Conservation (phyloP, 2,329 filamentous ascomycete genomes). For the Fusarium chuoi region DNA sequence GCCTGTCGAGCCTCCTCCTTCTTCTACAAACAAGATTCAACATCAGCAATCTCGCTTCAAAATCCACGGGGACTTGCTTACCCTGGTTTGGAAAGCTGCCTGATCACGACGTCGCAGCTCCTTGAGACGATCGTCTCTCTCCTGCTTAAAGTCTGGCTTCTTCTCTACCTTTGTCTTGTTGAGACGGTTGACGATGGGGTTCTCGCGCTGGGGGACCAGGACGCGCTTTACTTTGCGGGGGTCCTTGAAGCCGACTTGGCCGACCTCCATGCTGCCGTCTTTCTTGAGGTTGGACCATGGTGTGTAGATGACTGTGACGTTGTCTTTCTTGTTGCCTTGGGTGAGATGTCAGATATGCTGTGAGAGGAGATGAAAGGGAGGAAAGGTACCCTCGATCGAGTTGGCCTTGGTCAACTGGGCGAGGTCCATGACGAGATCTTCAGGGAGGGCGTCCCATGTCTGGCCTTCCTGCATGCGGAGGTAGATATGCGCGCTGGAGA, state of each 20-base stretch:
- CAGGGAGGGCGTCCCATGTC: conserved; percentile 83
- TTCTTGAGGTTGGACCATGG: conserved; percentile 98
- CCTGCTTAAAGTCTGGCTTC: conserved; percentile 82
- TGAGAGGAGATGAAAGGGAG: background rate
- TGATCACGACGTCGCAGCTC: conserved; percentile 79
- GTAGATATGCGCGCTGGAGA: conserved; percentile 97
- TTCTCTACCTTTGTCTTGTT: conserved; percentile 96
- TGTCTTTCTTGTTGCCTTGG: conserved; percentile 96
- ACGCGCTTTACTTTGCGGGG: conserved; percentile 83
- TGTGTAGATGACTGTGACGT: conserved; percentile 95
- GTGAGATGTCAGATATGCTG: background rate
- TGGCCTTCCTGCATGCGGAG: conserved; percentile 83
- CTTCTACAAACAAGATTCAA: conserved; percentile 58
- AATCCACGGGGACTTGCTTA: conserved; percentile 49
- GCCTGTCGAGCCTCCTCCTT: conserved; percentile 79
- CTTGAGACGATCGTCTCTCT: conserved; percentile 80
- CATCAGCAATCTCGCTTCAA: background rate
- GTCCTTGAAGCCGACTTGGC: conserved; percentile 96
- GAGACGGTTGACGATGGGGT: conserved; percentile 93
- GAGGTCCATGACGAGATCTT: conserved; percentile 82
- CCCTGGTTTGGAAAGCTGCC: conserved; percentile 68
- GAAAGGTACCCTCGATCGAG: conserved; percentile 83
- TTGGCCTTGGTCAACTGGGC: conserved; percentile 99
- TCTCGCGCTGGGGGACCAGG: conserved; percentile 83
- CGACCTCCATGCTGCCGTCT: conserved; percentile 93